phyloP scores from a whole-genome alignment of 169 alveolate genomes.

The Perkinsus olseni region DNA sequence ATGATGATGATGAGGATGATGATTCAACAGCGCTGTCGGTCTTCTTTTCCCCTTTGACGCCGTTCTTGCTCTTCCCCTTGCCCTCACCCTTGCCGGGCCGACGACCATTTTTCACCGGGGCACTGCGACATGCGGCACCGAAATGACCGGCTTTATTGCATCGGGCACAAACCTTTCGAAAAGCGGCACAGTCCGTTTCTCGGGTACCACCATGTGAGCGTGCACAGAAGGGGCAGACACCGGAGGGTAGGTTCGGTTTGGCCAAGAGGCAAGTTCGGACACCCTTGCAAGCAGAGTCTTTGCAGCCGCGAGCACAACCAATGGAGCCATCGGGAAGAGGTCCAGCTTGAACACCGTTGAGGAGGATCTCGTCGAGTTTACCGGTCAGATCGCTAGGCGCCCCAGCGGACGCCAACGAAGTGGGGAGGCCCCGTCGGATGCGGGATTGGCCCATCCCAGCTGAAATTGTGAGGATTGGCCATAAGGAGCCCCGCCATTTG shows the following conservation, averaged over 20 bases:
- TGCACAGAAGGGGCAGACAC: neutral
- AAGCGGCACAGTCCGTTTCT: neutral
- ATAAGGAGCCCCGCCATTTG: neutral
- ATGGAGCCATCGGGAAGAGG: neutral
- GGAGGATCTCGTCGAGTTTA: neutral
- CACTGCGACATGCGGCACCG: neutral
- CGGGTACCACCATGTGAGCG: neutral
- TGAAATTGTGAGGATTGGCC: neutral
- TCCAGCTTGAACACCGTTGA: neutral
- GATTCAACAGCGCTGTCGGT: no score
- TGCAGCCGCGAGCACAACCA: neutral
- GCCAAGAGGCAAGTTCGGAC: neutral
- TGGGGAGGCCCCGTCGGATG: neutral
- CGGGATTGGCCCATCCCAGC: neutral
- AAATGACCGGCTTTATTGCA: neutral
- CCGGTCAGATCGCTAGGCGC: neutral
- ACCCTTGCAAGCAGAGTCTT: neutral
- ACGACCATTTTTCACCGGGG: neutral
- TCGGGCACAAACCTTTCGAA: neutral
- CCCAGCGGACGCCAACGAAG: neutral
- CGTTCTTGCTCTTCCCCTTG: neutral
- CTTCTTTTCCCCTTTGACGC: neutral
- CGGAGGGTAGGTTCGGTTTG: neutral
- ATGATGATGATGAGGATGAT: neutral
- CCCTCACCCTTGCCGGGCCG: neutral